Percentiles rank a stretch among this genome's conserved stretches.
phyloP scores from a whole-genome alignment of 176 grass and related monocot species.

The Thalia dealbata region DNA sequence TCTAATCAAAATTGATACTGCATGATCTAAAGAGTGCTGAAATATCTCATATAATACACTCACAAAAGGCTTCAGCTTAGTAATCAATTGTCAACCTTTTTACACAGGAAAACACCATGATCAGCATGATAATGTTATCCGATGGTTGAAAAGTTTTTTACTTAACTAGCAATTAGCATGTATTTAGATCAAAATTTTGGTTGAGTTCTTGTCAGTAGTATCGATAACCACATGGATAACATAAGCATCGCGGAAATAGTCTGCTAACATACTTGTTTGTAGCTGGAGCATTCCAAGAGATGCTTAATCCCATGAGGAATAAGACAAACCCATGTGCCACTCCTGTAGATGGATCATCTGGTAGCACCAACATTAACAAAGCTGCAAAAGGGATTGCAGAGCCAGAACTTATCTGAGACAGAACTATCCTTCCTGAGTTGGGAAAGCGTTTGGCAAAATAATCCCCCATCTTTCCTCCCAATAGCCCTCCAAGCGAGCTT shows the following conservation, averaged over 20 bases:
- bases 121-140: too few relatives aligned
- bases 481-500: constrained; percentile 47
- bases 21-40: too few relatives aligned
- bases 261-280: constrained; percentile 66
- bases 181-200: neutral
- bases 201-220: neutral
- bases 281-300: constrained; percentile 81
- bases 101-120: too few relatives aligned
- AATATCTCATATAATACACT: too few relatives aligned
- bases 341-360: constrained; percentile 38
- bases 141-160: too few relatives aligned
- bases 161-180: too few relatives aligned
- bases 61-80: too few relatives aligned
- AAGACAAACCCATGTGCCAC: constrained; percentile 55
- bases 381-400: constrained; percentile 72
- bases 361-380: constrained; percentile 48
- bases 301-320: constrained; percentile 80
- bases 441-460: constrained; percentile 44
- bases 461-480: constrained; percentile 78
- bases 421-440: constrained; percentile 48
- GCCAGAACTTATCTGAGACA: constrained; percentile 73
- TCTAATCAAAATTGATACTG: too few relatives aligned
- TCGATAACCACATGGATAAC: neutral
- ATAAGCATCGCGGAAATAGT: neutral
- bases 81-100: too few relatives aligned